These are phyloP conservation scores for Colletotrichum trifolii DNA, from an alignment of 2,329 filamentous ascomycete species.

Conservation along the genomic window DNA sequence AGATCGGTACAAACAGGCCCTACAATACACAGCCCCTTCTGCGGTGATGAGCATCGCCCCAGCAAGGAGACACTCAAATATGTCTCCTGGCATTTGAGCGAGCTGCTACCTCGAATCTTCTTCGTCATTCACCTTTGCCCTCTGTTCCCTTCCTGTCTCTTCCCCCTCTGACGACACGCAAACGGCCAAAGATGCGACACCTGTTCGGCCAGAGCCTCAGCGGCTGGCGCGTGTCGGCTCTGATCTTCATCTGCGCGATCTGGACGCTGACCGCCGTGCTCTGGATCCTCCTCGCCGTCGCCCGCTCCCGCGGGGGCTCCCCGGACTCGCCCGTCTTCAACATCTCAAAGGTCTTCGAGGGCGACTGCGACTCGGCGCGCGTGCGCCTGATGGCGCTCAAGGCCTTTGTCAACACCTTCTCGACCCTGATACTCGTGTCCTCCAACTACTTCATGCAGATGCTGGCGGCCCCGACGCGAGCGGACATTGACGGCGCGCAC, in stretches of 20 bases:
- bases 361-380: background rate
- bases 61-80: no score
- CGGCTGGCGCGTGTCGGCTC: background rate
- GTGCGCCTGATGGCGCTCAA: background rate
- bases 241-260: background rate
- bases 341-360: background rate
- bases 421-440: slow-evolving; percentile 25
- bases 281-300: background rate
- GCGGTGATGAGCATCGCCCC: no score
- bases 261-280: background rate
- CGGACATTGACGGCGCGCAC: slow-evolving; percentile 55
- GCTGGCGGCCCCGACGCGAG: slow-evolving; percentile 32
- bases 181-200: background rate
- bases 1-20: no score
- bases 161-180: background rate
- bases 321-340: background rate
- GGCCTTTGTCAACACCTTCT: slow-evolving; percentile 56
- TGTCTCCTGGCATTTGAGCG: no score
- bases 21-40: no score
- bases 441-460: slow-evolving; percentile 39
- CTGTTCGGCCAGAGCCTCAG: background rate
- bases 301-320: background rate
- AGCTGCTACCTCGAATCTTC: no score
- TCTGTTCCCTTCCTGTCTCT: no score
- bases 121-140: no score